Base-by-base conservation (phyloP, 202 grass and related monocot genomes). In the Schoenoplectus tabernaemontani region DNA sequence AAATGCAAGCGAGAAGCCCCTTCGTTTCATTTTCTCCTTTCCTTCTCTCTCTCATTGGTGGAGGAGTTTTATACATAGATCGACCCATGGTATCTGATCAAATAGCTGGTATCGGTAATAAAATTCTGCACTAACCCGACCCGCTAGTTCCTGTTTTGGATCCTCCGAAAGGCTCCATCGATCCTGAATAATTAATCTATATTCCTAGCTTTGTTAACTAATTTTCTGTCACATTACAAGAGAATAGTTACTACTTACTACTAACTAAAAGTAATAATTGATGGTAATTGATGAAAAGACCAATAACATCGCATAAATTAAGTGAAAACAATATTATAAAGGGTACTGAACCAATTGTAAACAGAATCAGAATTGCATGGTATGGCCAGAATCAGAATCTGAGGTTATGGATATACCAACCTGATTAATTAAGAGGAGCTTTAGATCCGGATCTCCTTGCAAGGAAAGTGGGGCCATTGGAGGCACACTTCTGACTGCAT, bases 61-160 rank as follows among this genome's bases (percentile, higher is more conserved):
- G 59, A 51, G 58, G 57, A 24, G 15, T 61, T 76, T 77, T 77
- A 80, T 63, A 65, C 57, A 44, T 20, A 32, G 77, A 73, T 73
- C 69, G 17, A 73, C 24, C 26, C 42, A 71, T 71, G 4, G 66
- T 71, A 51, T 43, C 26, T 30, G 67, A 46, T 46, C 17, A 69
- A 1, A 72, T 50, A 9, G 11, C 2, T 32, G 43, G 23, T 72
- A 72, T 30, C 50, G 43, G 43, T 50, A 48, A 71, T 46, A 15
- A 28, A 47, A 22, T 71, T 47, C 42, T 68, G 41, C 3, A 71
- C 68, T 4, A 24, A 53, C 69, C 24, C 42, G 26, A 50, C 46
- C 23, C 22, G 7, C 20, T 53, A 23, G 5, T 23, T 68, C 6
- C 33, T 33, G 34, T 66, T 66, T 66, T 39, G 36, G 63, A 16